phyloP scores from a whole-genome alignment of 495 filamentous ascomycete genomes.

The Hypoxylon trugodes region DNA sequence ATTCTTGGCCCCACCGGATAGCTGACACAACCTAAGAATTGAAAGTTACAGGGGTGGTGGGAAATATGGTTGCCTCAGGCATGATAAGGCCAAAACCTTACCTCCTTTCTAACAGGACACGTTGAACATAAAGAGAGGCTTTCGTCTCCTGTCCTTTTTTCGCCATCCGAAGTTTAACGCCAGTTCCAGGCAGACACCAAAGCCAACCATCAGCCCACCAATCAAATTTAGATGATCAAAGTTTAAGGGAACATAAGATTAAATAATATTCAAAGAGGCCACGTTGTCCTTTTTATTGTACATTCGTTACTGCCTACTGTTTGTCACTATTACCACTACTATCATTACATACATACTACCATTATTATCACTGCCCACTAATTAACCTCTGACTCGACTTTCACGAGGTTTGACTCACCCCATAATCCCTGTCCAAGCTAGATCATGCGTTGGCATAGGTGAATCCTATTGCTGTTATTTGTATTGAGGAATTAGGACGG shows the following conservation, averaged over 20 bases:
- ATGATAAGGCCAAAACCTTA: not conserved
- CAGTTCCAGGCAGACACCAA: constrained; percentile 20
- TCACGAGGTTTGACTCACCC: constrained; percentile 26
- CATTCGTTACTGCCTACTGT: constrained; percentile 1
- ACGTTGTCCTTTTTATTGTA: constrained; percentile 22
- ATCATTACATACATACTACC: too few relatives aligned
- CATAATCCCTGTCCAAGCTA: constrained; percentile 14
- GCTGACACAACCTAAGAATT: constrained; percentile 35
- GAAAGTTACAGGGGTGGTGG: not conserved
- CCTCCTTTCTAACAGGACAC: constrained; percentile 39
- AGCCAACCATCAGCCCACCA: constrained; percentile 17
- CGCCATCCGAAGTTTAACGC: not conserved
- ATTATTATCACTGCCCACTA: too few relatives aligned
- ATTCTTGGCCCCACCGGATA: constrained; percentile 25
- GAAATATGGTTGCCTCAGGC: constrained; percentile 27
- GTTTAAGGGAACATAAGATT: too few relatives aligned
- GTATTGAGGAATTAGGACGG: constrained; percentile 55
- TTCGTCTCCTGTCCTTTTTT: constrained; percentile 16
- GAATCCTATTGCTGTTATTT: constrained; percentile 41
- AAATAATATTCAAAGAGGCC: too few relatives aligned
- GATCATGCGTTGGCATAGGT: constrained; percentile 34
- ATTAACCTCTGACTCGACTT: constrained; percentile 32
- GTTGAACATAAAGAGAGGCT: constrained; percentile 46
- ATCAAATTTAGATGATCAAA: constrained; percentile 1
- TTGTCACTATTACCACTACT: too few relatives aligned